Base-by-base conservation (phyloP, 1,284 basidiomycete genomes). In the Melampsora americana region DNA sequence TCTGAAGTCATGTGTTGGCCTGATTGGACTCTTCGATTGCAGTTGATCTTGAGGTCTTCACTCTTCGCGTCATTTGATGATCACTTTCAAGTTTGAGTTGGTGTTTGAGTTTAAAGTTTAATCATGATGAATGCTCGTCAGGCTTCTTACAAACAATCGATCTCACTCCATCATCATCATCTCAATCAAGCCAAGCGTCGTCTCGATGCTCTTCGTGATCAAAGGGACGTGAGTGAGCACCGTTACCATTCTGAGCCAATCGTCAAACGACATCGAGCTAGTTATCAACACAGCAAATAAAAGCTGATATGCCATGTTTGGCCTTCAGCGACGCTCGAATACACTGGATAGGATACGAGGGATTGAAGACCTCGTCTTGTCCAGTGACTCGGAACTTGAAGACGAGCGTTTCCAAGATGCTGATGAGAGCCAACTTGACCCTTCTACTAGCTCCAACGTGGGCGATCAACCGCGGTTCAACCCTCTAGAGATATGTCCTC, bases 371-470 rank as follows among this genome's bases (percentile, higher is more conserved):
- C 48, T 74, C 5, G 50, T 66, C 14, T 26, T 16, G 53, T 61
- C 28, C 14, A 39, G 35, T 44, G 46, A 42, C 2, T 12, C 23
- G 23, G 64, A 66, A 42, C 35, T 12, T 0, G 32, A 66, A 11
- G 71, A 62, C n/a, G 62, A 56, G 44, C 53, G 53, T 18, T 74
- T 65, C 23, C 42, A 53, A n/a, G 71, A 74, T 59, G 64, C 62
- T 18, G 71, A 74, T 16, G 71, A 74, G 18, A 23, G 23, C 4
- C 39, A 42, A 42, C 4, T 42, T 1, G 39, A 42, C 39, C 12
- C 11, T 42, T 42, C 39, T 6, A 42, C 39, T 11, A 48, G 59
- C 23, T 16, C 62, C 48, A 30, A 44, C 32, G 4, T 18, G 35
- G 18, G 5, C 39, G 32, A 64, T 20, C 16, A 50, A 23, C 16